Evolutionary conservation across 371 early-diverging fungal species (phyloP).

Genomic region (Catenaria anguillulae): DNA sequence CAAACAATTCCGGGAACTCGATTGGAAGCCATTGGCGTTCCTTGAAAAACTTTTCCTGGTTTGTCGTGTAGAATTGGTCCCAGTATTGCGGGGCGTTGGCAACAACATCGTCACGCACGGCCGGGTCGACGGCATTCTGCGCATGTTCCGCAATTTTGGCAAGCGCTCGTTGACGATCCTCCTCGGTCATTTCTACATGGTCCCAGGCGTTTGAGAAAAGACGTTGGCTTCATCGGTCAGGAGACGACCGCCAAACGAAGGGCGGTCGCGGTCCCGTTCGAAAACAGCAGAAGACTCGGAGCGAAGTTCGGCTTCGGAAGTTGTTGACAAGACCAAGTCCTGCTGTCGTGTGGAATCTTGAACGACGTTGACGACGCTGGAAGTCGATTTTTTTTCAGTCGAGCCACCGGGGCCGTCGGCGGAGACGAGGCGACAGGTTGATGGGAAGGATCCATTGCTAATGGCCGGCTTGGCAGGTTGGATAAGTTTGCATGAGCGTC

Average conservation of each 20-base stretch:
- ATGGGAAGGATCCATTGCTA: too few relatives aligned
- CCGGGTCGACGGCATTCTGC: conserved; percentile 16
- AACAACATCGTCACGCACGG: conserved; percentile 18
- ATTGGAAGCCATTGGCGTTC: conserved; percentile 48
- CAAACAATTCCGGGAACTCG: conserved; percentile 57
- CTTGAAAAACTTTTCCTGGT: conserved; percentile 50
- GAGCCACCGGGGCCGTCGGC: too few relatives aligned
- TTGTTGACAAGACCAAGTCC: too few relatives aligned
- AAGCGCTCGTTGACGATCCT: conserved; percentile 41
- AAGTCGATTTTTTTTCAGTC: too few relatives aligned
- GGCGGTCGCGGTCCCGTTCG: background rate
- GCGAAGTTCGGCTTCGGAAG: too few relatives aligned
- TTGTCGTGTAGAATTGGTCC: conserved; percentile 44
- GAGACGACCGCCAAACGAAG: conserved; percentile 45
- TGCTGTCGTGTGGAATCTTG: too few relatives aligned
- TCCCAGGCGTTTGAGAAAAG: conserved; percentile 73
- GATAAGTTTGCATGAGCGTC: too few relatives aligned
- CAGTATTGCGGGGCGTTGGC: conserved; percentile 31
- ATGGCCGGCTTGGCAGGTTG: too few relatives aligned
- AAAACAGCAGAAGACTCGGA: too few relatives aligned
- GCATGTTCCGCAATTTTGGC: conserved; percentile 21
- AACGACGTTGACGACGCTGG: too few relatives aligned
- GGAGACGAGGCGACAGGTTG: too few relatives aligned
- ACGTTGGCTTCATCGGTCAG: conserved; percentile 43
- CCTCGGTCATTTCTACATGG: conserved; percentile 62